Percentiles rank a stretch among this genome's conserved stretches.
phyloP scores from a whole-genome alignment of 352 stramenopile genomes.

The Phytophthora sp. region DNA sequence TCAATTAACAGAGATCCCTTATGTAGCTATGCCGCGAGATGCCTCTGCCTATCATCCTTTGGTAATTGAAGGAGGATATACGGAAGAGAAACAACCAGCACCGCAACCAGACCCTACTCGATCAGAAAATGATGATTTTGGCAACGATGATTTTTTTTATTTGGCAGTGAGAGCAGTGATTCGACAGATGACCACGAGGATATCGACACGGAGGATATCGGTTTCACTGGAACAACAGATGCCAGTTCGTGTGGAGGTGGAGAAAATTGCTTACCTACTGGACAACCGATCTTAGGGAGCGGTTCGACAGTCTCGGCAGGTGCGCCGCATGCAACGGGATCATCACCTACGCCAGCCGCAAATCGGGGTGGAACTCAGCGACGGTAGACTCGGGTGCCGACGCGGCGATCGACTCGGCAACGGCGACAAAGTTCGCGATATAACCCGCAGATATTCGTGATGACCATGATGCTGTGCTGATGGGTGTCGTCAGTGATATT shows the following conservation, averaged over 20 bases:
- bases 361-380: background rate
- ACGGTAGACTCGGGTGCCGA: background rate
- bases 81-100: background rate
- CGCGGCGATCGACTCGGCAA: background rate
- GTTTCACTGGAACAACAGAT: background rate
- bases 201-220: background rate
- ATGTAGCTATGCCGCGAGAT: background rate
- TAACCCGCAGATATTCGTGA: background rate
- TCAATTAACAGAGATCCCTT: background rate
- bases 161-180: background rate
- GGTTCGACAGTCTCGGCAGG: too few relatives aligned
- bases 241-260: too few relatives aligned
- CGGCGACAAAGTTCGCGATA: background rate
- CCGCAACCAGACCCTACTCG: background rate
- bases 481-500: background rate
- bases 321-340: too few relatives aligned
- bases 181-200: background rate
- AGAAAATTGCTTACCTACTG: too few relatives aligned
- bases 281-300: too few relatives aligned
- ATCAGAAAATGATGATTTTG: background rate
- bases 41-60: background rate
- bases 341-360: background rate
- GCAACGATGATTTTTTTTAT: too few relatives aligned
- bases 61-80: background rate
- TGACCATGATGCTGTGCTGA: background rate